Evolutionary conservation across 208 protist species (phyloP).

Genomic region (Polymyxa betae): DNA sequence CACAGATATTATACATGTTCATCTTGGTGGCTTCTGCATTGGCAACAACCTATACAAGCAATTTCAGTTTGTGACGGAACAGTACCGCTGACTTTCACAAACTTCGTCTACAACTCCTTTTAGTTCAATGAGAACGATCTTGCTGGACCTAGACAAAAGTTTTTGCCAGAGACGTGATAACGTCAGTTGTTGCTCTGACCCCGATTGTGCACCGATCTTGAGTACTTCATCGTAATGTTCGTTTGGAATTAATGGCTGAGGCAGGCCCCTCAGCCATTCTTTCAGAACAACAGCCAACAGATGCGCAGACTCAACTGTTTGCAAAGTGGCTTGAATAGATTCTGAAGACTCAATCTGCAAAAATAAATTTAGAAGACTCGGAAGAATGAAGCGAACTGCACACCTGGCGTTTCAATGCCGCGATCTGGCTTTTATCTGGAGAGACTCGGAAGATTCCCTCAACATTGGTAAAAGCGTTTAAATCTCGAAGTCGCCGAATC

Average conservation of each 20-base stretch:
- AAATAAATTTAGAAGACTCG: not conserved
- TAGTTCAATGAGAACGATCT: not conserved
- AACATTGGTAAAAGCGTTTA: not conserved
- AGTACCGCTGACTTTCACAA: not conserved
- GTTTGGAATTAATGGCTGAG: not conserved
- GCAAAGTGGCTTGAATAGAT: not conserved
- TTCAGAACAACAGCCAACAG: not conserved
- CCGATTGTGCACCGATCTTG: not conserved
- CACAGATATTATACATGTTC: not conserved
- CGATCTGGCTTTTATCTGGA: not conserved
- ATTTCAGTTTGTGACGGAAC: not conserved
- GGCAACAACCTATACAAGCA: not conserved
- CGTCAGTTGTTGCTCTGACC: not conserved
- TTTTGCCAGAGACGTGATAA: not conserved
- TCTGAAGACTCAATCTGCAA: not conserved
- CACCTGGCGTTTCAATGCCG: not conserved
- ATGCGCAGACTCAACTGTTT: not conserved
- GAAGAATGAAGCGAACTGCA: not conserved
- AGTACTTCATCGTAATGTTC: not conserved
- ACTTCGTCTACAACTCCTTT: not conserved
- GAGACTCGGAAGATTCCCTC: slow-evolving; percentile 8
- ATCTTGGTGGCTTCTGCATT: not conserved
- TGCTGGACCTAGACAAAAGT: not conserved
- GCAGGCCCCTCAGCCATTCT: not conserved
- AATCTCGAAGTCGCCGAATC: not conserved